Conservation (phyloP, 306 rosid species). For the Ormosia semicastrata region DNA sequence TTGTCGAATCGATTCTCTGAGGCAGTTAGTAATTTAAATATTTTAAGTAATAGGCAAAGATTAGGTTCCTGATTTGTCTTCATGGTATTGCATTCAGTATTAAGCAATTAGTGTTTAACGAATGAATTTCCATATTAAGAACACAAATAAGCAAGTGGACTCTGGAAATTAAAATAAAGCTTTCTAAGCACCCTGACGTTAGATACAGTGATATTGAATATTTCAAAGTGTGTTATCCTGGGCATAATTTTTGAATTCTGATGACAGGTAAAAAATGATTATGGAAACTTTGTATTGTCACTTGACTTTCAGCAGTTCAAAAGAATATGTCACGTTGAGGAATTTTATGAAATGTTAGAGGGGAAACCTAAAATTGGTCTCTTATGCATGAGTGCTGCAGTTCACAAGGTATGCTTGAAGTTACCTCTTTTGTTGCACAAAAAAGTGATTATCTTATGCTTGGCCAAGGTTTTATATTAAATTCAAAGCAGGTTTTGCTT, state of each 20-base stretch:
- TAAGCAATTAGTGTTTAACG: background rate
- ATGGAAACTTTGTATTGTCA: slow-evolving; percentile 49
- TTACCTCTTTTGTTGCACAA: background rate
- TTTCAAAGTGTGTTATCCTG: background rate
- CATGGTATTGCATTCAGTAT: background rate
- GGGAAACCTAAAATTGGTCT: slow-evolving; percentile 77
- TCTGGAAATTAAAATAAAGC: background rate
- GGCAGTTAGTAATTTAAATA: background rate
- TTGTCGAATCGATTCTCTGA: background rate
- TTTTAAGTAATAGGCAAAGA: background rate
- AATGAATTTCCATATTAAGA: background rate
- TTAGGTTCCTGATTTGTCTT: slow-evolving; percentile 10
- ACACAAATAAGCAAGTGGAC: background rate
- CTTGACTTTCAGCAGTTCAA: slow-evolving; percentile 70
- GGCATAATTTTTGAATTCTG: slow-evolving; percentile 13
- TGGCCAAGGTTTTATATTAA: background rate
- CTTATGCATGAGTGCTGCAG: slow-evolving; percentile 68
- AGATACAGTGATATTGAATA: background rate
- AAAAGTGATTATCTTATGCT: slow-evolving; percentile 14
- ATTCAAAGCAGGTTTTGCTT: slow-evolving; percentile 56
- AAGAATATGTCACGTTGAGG: slow-evolving; percentile 41
- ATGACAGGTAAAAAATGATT: slow-evolving; percentile 49
- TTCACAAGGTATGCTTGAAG: slow-evolving; percentile 61
- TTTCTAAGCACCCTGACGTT: background rate
- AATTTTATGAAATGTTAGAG: slow-evolving; percentile 53